Evolutionary conservation across 2,329 filamentous ascomycete genomes (phyloP), one percentile per base, ranked within the genome.

Genomic region (Phialophora macrospora): DNA sequence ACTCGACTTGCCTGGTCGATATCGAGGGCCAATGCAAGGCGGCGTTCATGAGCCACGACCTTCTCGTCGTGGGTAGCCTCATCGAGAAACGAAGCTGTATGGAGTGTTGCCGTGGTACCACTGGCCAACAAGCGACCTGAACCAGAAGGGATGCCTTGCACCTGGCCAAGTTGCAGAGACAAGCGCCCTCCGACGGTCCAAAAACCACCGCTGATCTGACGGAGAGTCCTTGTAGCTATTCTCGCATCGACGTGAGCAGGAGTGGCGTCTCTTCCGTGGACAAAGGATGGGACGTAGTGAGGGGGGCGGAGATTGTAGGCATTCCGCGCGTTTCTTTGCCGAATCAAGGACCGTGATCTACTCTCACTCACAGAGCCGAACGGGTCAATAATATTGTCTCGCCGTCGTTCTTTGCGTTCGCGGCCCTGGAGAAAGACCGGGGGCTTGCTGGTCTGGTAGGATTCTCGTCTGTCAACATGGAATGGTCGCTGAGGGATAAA

Each of bases 11-110:
- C 82, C 54, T 87, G 87, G 74, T 96, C 88, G 66, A 98, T 84
- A n/a, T 91, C 85, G 59, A 98, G 82, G 2, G 95, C 95, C 17
- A 89, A 81, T 8, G 93, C 93, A 62, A 99, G 79, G 30, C 92
- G 87, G 48, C 85, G 85, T 72, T 90, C 87, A 74, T 96, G 90
- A 60, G 85, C 87, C 63, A 89, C 86, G 12, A 84, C 79, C 48
- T 92, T 87, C 44, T 90, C 86, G 44, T 86, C 83, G 1, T 81
- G 77, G 41, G 81, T 81, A 24, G 76, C 74, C 60, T 77, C 79
- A 46, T 82, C 79, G 38, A 86, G 75, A 72, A 88, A 90, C 60
- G 80, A 81, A 54, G 84, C 87, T 34, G 79, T 81, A 74, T 86
- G 85, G 71, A 85, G 77, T 5, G 88, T 90, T 46, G 91, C 91